Evolutionary conservation across 441 rosid genomes (phyloP).

Genomic region (Syzygium malaccense): DNA sequence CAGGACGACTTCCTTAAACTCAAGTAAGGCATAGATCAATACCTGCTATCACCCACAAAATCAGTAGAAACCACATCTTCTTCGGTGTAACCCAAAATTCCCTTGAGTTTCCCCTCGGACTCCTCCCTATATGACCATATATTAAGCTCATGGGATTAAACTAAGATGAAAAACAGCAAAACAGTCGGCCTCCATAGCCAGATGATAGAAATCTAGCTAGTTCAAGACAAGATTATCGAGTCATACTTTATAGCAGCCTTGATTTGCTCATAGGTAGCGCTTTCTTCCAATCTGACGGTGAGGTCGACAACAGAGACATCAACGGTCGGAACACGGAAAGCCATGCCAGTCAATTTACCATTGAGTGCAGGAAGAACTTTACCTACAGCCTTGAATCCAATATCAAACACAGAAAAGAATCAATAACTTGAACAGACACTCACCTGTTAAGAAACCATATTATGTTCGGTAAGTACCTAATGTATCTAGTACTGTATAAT

Average conservation of each 20-base stretch:
- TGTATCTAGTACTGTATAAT: background rate
- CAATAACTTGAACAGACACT: background rate
- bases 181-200: background rate
- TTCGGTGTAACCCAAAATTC: slow-evolving; percentile 56
- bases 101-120: slow-evolving; percentile 55
- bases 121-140: slow-evolving; percentile 26
- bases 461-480: background rate
- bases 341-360: slow-evolving; percentile 7
- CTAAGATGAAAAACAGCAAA: background rate
- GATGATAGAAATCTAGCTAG: background rate
- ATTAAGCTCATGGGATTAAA: background rate
- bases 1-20: background rate
- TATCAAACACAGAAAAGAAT: background rate
- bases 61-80: slow-evolving; percentile 70
- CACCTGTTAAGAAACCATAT: background rate
- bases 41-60: slow-evolving; percentile 62
- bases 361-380: slow-evolving; percentile 6
- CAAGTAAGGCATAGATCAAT: background rate
- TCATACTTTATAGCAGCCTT: slow-evolving; percentile 3
- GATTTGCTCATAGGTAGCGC: background rate
- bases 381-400: slow-evolving; percentile 1
- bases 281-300: slow-evolving; percentile 2
- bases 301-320: slow-evolving; percentile 4
- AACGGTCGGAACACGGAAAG: slow-evolving; percentile 5
- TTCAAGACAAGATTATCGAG: background rate